Evolutionary conservation across 805 yeast genomes (phyloP).

Genomic region (Candida insectalens): DNA sequence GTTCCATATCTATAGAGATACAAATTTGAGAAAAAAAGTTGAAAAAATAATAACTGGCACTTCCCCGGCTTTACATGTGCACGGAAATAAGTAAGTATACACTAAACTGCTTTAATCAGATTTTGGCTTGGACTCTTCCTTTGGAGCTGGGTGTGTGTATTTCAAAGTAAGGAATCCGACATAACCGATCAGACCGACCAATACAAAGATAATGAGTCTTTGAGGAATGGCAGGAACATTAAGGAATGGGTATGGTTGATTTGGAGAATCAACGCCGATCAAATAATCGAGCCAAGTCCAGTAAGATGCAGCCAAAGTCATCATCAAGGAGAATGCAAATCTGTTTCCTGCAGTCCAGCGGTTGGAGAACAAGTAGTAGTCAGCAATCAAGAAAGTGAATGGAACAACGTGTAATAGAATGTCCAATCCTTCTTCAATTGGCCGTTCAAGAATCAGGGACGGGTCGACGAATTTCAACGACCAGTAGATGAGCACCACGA

Average conservation of each 20-base stretch:
- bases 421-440: conserved; percentile 43
- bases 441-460: conserved; percentile 32
- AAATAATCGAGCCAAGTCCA: conserved; percentile 42
- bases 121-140: too few species aligned
- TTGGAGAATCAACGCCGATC: conserved; percentile 34
- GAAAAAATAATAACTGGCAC: not conserved
- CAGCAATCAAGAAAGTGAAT: conserved; percentile 37
- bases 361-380: conserved; percentile 45
- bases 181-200: conserved; percentile 32
- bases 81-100: too few species aligned
- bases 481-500: conserved; percentile 65
- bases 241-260: conserved; percentile 61
- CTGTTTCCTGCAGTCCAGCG: conserved; percentile 27
- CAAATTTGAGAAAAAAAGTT: not conserved
- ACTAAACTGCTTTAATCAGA: too few species aligned
- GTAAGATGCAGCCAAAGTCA: conserved; percentile 34
- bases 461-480: conserved; percentile 45
- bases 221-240: conserved; percentile 37
- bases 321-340: conserved; percentile 31
- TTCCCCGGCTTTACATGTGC: not conserved
- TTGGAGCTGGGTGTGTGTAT: conserved; percentile 8
- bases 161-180: conserved; percentile 16
- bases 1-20: not conserved
- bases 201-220: conserved; percentile 38
- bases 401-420: conserved; percentile 55